Evolutionary conservation across 1,139 yeast genomes (phyloP).

Genomic region (Hyphopichia buzzinii): DNA sequence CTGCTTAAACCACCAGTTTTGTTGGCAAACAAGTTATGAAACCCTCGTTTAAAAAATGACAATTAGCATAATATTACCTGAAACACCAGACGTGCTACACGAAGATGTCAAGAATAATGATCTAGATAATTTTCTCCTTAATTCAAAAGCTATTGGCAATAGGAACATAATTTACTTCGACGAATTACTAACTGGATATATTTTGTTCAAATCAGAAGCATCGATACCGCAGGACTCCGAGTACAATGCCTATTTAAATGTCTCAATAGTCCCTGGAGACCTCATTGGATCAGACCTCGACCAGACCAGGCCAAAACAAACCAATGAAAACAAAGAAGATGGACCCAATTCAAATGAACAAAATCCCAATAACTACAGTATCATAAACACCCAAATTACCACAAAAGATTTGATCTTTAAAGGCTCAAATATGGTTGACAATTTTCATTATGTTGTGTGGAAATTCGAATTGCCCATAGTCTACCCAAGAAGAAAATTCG

Average conservation of each 20-base stretch:
- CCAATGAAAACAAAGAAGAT: background rate
- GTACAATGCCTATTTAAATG: conserved; percentile 19
- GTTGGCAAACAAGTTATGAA: no score
- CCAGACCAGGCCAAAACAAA: background rate
- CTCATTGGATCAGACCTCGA: conserved; percentile 9
- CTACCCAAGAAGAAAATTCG: conserved; percentile 36
- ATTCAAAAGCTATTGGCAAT: background rate
- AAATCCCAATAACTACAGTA: conserved; percentile 11
- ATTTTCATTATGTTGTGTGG: conserved; percentile 24
- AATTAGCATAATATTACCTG: conserved; percentile 9
- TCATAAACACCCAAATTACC: conserved; percentile 14
- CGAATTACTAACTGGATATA: conserved; percentile 36
- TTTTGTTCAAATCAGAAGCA: conserved; percentile 17
- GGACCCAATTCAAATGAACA: conserved; percentile 2
- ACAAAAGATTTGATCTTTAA: conserved; percentile 12
- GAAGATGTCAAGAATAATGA: conserved; percentile 2
- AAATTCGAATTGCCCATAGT: conserved; percentile 32
- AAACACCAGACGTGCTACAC: conserved; percentile 4
- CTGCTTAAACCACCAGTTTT: no score
- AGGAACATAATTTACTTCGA: conserved; percentile 33
- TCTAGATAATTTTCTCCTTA: conserved; percentile 6
- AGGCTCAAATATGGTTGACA: conserved; percentile 8
- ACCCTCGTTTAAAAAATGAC: conserved; percentile 8
- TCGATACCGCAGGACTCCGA: background rate
- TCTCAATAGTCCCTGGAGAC: conserved; percentile 30